Percentiles rank a stretch among this genome's conserved stretches.
Conservation (phyloP, 768 basidiomycete species). For the Kwoniella heveanensis region DNA sequence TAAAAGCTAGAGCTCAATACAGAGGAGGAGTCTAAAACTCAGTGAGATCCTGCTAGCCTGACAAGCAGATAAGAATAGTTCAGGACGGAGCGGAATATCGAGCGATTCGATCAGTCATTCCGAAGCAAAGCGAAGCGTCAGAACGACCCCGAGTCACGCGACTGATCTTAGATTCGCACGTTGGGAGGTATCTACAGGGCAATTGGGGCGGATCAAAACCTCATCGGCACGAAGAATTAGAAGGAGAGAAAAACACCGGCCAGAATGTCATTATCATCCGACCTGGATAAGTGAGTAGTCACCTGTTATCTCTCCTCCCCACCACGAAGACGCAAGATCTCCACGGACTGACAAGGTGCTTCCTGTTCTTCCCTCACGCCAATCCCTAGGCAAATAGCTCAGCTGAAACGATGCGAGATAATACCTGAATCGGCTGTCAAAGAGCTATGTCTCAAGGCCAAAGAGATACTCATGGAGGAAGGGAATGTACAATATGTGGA, state of each 20-base stretch:
- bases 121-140: background rate
- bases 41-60: too few relatives aligned
- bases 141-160: background rate
- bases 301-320: background rate
- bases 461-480: slow-evolving; percentile 96
- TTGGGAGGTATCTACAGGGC: background rate
- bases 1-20: too few relatives aligned
- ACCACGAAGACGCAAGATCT: too few relatives aligned
- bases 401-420: slow-evolving; percentile 87
- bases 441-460: slow-evolving; percentile 88
- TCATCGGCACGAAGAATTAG: background rate
- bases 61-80: too few relatives aligned
- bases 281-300: slow-evolving; percentile 47
- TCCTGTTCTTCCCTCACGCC: background rate
- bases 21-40: too few relatives aligned
- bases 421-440: slow-evolving; percentile 97
- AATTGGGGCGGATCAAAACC: too few relatives aligned
- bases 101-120: background rate
- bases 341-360: background rate
- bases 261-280: slow-evolving; percentile 40
- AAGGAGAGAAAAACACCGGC: background rate
- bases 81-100: background rate
- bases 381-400: slow-evolving; percentile 79
- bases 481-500: slow-evolving; percentile 96
- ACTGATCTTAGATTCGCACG: background rate